A percentile compares a stretch with the other conserved stretches of the same genome.
Conservation (phyloP, 73 alveolate species). For the Paramecium sexaurelia region DNA sequence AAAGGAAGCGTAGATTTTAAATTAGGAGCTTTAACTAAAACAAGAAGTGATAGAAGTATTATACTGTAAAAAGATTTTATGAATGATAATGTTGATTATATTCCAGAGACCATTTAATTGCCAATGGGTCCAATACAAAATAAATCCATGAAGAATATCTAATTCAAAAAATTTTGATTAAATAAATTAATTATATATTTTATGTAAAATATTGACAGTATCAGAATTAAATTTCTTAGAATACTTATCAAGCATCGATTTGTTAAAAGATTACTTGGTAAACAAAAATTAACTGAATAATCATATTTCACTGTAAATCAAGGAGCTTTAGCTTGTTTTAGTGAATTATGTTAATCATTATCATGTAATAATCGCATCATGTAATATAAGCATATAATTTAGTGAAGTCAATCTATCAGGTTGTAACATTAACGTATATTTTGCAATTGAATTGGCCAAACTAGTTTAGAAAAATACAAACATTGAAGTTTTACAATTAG, state of each 20-base stretch:
- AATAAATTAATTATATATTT: background rate
- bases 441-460: conserved; percentile 37
- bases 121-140: background rate
- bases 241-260: background rate
- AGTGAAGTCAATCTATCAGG: conserved; percentile 38
- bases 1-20: background rate
- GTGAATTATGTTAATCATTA: conserved; percentile 18
- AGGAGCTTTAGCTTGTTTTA: conserved; percentile 35
- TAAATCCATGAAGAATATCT: background rate
- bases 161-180: background rate
- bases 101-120: background rate
- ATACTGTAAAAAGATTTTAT: background rate
- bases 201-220: background rate
- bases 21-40: background rate
- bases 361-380: conserved; percentile 29
- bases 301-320: background rate
- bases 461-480: conserved; percentile 3
- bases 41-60: background rate
- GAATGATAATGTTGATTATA: background rate
- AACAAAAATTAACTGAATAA: background rate
- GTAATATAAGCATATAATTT: background rate
- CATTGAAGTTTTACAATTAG: background rate
- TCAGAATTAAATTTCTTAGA: background rate
- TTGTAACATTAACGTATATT: conserved; percentile 18
- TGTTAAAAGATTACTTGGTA: background rate